Evolutionary conservation across 345 rosid genomes (phyloP).

Genomic region (Euclidium syriacum): DNA sequence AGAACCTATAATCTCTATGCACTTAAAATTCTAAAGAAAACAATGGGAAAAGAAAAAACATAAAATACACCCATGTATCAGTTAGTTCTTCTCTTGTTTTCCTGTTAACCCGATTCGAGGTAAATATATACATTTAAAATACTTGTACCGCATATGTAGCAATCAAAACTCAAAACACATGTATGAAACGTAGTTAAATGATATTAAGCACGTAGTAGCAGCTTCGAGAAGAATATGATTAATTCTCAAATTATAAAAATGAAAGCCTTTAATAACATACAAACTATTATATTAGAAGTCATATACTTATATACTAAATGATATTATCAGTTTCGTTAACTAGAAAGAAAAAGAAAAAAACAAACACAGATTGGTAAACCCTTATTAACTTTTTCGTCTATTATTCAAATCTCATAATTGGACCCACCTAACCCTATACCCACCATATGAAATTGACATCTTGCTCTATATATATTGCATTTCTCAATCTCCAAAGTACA

Average conservation of each 20-base stretch:
- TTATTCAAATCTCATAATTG: slow-evolving; percentile 2
- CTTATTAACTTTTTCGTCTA: neutral
- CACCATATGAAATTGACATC: neutral
- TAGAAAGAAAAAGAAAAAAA: neutral
- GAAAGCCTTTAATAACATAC: neutral
- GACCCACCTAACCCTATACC: slow-evolving; percentile 5
- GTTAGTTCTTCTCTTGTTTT: too few species aligned
- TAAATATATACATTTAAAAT: too few species aligned
- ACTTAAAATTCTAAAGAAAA: too few species aligned
- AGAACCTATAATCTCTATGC: too few species aligned
- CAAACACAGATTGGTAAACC: neutral
- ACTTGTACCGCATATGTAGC: neutral
- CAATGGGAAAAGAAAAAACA: too few species aligned
- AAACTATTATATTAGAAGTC: neutral
- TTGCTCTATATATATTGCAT: slow-evolving; percentile 19
- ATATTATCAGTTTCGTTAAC: neutral
- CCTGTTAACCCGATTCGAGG: neutral
- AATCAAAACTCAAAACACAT: neutral
- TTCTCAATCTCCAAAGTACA: slow-evolving; percentile 12
- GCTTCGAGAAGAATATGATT: neutral
- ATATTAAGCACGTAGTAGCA: neutral
- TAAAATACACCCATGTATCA: too few species aligned
- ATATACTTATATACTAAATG: neutral
- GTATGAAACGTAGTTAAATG: neutral
- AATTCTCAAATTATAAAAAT: neutral